Evolutionary conservation across 129 eudicot genomes (phyloP).

Genomic region (Silybum marianum): DNA sequence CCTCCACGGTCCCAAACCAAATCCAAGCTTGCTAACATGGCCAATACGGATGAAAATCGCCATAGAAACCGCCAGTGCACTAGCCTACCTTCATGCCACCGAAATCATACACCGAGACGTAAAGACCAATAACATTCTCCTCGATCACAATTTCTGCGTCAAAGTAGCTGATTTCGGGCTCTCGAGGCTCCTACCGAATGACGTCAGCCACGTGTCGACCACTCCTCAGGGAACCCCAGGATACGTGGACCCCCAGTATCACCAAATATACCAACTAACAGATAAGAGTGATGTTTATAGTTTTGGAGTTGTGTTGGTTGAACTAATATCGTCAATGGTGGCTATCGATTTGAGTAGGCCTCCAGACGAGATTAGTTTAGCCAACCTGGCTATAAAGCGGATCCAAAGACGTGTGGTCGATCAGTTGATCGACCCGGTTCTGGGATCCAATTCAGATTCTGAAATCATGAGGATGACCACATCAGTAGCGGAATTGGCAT

Average conservation of each 20-base stretch:
- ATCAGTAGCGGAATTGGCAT: slow-evolving; percentile 76
- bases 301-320: slow-evolving; percentile 87
- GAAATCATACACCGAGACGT: slow-evolving; percentile 63
- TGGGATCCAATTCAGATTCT: slow-evolving; percentile 51
- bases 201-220: slow-evolving; percentile 74
- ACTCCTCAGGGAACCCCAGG: slow-evolving; percentile 98
- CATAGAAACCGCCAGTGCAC: slow-evolving; percentile 72
- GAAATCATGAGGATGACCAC: slow-evolving; percentile 58
- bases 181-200: slow-evolving; percentile 56
- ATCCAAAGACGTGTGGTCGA: slow-evolving; percentile 57
- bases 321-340: slow-evolving; percentile 81
- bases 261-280: slow-evolving; percentile 71
- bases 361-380: slow-evolving; percentile 70
- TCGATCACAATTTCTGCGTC: slow-evolving; percentile 42
- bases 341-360: slow-evolving; percentile 76
- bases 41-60: slow-evolving; percentile 69
- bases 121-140: slow-evolving; percentile 55
- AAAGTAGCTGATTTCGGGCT: slow-evolving; percentile 68
- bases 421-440: slow-evolving; percentile 59
- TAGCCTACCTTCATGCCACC: slow-evolving; percentile 74
- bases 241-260: slow-evolving; percentile 81
- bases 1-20: slow-evolving; percentile 60
- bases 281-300: slow-evolving; percentile 93
- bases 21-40: slow-evolving; percentile 55
- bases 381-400: slow-evolving; percentile 70